phyloP scores from a whole-genome alignment of 202 grass and related monocot species.

The Bolboschoenoplectus hybrid region DNA sequence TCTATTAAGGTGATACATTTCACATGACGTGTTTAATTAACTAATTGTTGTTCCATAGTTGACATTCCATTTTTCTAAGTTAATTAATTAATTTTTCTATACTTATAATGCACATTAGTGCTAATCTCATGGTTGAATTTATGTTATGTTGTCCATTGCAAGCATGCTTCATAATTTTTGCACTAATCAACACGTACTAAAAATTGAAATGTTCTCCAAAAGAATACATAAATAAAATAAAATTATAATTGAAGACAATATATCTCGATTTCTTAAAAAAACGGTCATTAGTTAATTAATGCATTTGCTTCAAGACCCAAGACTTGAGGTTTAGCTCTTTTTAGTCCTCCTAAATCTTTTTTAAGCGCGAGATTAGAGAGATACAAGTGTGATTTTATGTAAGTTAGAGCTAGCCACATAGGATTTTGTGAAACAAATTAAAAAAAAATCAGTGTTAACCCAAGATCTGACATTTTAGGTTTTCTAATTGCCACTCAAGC shows the following conservation, averaged over 20 bases:
- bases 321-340: slow-evolving; percentile 20
- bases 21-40: slow-evolving; percentile 22
- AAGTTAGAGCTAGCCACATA: slow-evolving; percentile 44
- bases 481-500: slow-evolving; percentile 29
- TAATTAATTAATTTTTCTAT: neutral
- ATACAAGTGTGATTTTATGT: slow-evolving; percentile 11
- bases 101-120: neutral
- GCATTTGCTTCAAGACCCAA: slow-evolving; percentile 26
- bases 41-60: neutral
- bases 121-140: neutral
- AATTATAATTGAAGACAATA: slow-evolving; percentile 2
- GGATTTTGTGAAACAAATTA: slow-evolving; percentile 20
- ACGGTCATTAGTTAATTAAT: slow-evolving; percentile 13
- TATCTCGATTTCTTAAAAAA: slow-evolving; percentile 12
- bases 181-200: neutral
- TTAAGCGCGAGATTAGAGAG: neutral
- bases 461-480: slow-evolving; percentile 43
- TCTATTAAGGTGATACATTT: neutral
- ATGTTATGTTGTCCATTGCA: neutral
- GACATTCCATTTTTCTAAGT: neutral
- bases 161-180: neutral
- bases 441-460: slow-evolving; percentile 10
- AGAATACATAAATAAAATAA: neutral
- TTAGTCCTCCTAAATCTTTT: slow-evolving; percentile 16
- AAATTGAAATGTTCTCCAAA: neutral